phyloP scores from a whole-genome alignment of 495 filamentous ascomycete genomes.

The Sphaerosporella brunnea region DNA sequence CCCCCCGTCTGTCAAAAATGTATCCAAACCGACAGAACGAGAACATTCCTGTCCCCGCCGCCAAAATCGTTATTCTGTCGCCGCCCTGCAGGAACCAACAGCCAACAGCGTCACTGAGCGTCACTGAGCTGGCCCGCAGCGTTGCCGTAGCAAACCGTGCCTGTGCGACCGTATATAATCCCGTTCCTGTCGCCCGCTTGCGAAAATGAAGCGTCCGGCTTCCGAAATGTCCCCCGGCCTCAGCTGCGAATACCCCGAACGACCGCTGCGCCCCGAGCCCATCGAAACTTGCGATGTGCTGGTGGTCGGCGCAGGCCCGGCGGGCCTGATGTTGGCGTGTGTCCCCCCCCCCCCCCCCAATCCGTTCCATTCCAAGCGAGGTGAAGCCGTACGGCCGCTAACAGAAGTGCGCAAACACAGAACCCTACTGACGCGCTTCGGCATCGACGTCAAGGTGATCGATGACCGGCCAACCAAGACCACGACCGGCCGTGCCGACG shows the following conservation, averaged over 20 bases:
- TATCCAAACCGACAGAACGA: too few relatives aligned
- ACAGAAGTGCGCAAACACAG: slow-evolving; percentile 22
- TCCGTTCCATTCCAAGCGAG: too few relatives aligned
- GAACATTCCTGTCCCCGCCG: background rate
- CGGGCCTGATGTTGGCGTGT: slow-evolving; percentile 52
- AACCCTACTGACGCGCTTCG: slow-evolving; percentile 47
- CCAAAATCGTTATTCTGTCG: too few relatives aligned
- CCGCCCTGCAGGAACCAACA: too few relatives aligned
- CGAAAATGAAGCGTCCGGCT: slow-evolving; percentile 19
- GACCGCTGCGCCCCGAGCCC: slow-evolving; percentile 18
- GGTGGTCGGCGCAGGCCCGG: slow-evolving; percentile 51
- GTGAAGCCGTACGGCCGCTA: too few relatives aligned
- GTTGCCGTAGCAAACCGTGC: too few relatives aligned
- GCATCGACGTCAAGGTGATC: slow-evolving; percentile 50
- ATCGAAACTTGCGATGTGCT: slow-evolving; percentile 30
- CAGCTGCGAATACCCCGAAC: slow-evolving; percentile 17
- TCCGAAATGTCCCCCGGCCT: background rate
- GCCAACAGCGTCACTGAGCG: too few relatives aligned
- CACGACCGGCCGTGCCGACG: slow-evolving; percentile 56
- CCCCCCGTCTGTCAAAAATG: background rate
- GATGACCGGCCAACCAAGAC: slow-evolving; percentile 54
- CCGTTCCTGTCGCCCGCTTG: background rate
- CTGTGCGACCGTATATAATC: too few relatives aligned
- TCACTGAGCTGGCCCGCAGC: too few relatives aligned
- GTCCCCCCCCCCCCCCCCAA: slow-evolving; percentile 12